These are phyloP conservation scores for Adansonia madagascariensis DNA, from an alignment of 441 rosid genomes.

Conservation along the genomic window DNA sequence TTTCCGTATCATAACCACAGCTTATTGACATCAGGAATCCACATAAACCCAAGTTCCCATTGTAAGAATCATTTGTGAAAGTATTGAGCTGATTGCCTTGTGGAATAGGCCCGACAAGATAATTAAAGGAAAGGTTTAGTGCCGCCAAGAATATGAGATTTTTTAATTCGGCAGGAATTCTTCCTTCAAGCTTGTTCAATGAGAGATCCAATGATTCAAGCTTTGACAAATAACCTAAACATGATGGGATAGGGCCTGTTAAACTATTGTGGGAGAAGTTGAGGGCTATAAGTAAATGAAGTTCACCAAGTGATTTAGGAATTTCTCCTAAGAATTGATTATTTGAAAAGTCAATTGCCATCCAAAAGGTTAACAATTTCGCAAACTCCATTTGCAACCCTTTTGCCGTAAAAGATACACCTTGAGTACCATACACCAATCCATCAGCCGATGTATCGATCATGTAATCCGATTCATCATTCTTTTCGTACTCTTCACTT, in stretches of 20 bases:
- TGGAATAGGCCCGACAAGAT: constrained; percentile 30
- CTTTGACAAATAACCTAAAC: constrained; percentile 19
- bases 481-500: neutral
- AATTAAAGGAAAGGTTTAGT: constrained; percentile 19
- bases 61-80: constrained; percentile 19
- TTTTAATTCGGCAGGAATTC: constrained; percentile 30
- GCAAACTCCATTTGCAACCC: neutral
- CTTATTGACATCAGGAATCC: neutral
- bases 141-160: constrained; percentile 10
- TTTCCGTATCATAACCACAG: neutral
- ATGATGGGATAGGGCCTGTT: constrained; percentile 32
- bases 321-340: constrained; percentile 36
- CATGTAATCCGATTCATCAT: neutral
- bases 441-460: neutral
- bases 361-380: constrained; percentile 20
- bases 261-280: constrained; percentile 38
- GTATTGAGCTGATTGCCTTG: constrained; percentile 23
- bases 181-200: constrained; percentile 16
- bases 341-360: constrained; percentile 32
- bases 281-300: constrained; percentile 23
- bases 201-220: constrained; percentile 17
- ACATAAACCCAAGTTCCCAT: constrained; percentile 13
- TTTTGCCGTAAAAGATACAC: constrained; percentile 21
- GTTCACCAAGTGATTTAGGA: constrained; percentile 20
- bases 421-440: neutral